Evolutionary conservation across 2,329 filamentous ascomycete genomes (phyloP).

Genomic region (Lasiodiplodia citricola): DNA sequence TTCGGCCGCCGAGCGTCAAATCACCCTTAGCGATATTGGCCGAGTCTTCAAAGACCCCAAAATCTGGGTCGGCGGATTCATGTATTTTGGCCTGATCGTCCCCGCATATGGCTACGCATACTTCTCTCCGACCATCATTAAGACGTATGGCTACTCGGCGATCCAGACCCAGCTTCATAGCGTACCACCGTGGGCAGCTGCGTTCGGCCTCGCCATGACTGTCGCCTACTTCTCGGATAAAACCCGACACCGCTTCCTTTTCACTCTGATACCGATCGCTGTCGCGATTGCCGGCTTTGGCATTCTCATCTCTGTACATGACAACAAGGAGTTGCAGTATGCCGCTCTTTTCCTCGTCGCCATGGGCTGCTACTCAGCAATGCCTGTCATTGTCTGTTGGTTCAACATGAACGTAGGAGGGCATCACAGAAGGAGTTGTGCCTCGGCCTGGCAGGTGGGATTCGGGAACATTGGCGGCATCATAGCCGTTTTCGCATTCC

Average conservation of each 20-base stretch:
- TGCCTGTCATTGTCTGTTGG: constrained; percentile 76
- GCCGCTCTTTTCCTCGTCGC: constrained; percentile 81
- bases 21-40: constrained; percentile 49
- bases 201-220: constrained; percentile 79
- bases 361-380: constrained; percentile 81
- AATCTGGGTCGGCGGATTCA: constrained; percentile 55
- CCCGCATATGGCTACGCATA: constrained; percentile 50
- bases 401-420: constrained; percentile 61
- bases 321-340: constrained; percentile 72
- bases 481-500: constrained; percentile 58
- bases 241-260: constrained; percentile 74
- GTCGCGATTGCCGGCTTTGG: constrained; percentile 76
- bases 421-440: constrained; percentile 56
- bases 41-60: constrained; percentile 57
- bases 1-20: constrained; percentile 51
- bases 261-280: constrained; percentile 70
- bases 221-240: constrained; percentile 75
- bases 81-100: constrained; percentile 57
- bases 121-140: constrained; percentile 56
- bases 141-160: constrained; percentile 55
- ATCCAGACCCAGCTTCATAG: constrained; percentile 61
- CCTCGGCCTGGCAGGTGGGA: constrained; percentile 56
- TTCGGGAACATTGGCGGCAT: constrained; percentile 59
- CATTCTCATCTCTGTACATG: constrained; percentile 74
- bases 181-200: constrained; percentile 69